A percentile compares a stretch with the other conserved stretches of the same genome.
These are phyloP conservation scores for Scutellaria galericulata DNA, from an alignment of 257 asterid genomes.

Conservation along the genomic window DNA sequence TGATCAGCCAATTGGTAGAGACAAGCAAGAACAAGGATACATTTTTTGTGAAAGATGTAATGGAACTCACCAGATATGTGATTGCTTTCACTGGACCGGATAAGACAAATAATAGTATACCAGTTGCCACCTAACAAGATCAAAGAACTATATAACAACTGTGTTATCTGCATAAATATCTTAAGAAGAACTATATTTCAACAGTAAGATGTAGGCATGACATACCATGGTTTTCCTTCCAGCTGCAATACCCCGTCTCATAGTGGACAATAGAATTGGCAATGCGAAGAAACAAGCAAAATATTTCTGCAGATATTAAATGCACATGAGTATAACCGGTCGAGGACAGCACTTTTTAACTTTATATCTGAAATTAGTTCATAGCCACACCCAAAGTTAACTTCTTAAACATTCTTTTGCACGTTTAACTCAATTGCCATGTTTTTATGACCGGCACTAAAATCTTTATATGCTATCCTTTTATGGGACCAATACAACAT, in stretches of 20 bases:
- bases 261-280: slow-evolving; percentile 90
- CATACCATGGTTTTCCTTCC: slow-evolving; percentile 95
- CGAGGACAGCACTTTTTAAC: background rate
- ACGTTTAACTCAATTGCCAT: background rate
- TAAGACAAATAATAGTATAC: slow-evolving; percentile 74
- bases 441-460: background rate
- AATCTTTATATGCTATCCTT: too few species aligned
- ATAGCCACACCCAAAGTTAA: background rate
- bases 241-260: slow-evolving; percentile 93
- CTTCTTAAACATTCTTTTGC: background rate
- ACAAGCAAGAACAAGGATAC: background rate
- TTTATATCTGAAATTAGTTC: background rate
- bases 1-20: background rate
- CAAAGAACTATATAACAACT: slow-evolving; percentile 24
- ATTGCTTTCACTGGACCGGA: slow-evolving; percentile 97
- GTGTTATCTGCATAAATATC: slow-evolving; percentile 8
- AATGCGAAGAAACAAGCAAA: slow-evolving; percentile 89
- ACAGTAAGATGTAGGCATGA: slow-evolving; percentile 8
- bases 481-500: background rate
- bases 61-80: slow-evolving; percentile 77
- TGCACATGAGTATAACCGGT: background rate
- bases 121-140: slow-evolving; percentile 76
- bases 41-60: slow-evolving; percentile 23
- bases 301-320: slow-evolving; percentile 64
- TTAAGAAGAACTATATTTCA: background rate